Evolutionary conservation across 2,329 filamentous ascomycete genomes (phyloP).

Genomic region (Fusarium phyllophilum): DNA sequence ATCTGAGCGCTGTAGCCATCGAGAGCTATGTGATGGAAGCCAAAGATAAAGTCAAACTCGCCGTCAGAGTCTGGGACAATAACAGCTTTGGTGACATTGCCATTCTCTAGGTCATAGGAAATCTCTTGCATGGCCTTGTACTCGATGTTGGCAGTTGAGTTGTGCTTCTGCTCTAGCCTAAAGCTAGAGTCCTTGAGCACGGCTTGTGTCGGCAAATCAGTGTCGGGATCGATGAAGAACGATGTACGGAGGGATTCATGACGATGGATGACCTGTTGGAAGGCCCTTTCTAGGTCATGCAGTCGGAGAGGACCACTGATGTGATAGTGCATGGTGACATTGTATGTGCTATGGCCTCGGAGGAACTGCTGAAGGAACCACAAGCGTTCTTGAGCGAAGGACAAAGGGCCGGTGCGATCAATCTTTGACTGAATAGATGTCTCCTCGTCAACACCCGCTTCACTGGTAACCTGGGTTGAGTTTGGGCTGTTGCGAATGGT

Average conservation of each 20-base stretch:
- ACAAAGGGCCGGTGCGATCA: not conserved
- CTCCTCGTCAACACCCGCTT: not conserved
- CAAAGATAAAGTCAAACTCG: not conserved
- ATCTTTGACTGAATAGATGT: not conserved
- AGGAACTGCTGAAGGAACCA: conserved; percentile 19
- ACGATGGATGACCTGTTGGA: not conserved
- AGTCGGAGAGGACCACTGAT: not conserved
- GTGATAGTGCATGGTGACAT: not conserved
- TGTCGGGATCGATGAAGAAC: not conserved
- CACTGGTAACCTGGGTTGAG: not conserved
- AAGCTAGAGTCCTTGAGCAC: not conserved
- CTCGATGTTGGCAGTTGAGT: not conserved
- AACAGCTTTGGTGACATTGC: not conserved
- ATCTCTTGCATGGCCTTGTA: not conserved
- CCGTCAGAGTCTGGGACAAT: not conserved
- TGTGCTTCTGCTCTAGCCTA: not conserved
- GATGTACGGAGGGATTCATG: conserved; percentile 14
- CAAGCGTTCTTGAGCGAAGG: conserved; percentile 3
- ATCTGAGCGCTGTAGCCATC: conserved; percentile 5
- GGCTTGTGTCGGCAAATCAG: not conserved
- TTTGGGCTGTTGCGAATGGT: not conserved
- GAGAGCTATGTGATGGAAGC: not conserved
- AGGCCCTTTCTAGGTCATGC: not conserved
- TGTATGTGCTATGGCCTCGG: not conserved
- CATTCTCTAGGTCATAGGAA: not conserved